Conservation (phyloP, 371 early-diverging fungal genomes). For the Mortierella sp. region DNA sequence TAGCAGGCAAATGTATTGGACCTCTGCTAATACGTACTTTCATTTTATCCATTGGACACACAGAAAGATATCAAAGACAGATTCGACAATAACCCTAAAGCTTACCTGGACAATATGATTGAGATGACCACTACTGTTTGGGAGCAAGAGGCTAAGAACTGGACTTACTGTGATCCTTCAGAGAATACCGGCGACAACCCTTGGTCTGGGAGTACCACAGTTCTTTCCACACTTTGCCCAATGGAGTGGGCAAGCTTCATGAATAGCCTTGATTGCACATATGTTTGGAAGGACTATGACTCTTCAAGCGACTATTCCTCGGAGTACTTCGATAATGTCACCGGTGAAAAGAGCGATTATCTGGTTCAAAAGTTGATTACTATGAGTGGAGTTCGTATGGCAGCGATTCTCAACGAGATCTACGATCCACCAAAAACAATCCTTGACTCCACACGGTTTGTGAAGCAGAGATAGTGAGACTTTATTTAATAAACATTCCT, state of each 20-base stretch:
- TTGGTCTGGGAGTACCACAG: slow-evolving; percentile 33
- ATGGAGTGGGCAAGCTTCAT: slow-evolving; percentile 42
- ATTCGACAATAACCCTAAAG: slow-evolving; percentile 51
- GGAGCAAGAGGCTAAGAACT: slow-evolving; percentile 43
- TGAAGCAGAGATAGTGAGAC: background rate
- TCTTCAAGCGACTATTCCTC: slow-evolving; percentile 25
- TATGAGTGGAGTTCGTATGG: slow-evolving; percentile 58
- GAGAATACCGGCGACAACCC: slow-evolving; percentile 36
- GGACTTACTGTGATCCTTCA: slow-evolving; percentile 44
- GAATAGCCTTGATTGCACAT: slow-evolving; percentile 37
- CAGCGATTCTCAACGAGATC: slow-evolving; percentile 51
- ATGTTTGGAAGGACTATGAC: slow-evolving; percentile 53
- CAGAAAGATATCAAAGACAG: slow-evolving; percentile 55
- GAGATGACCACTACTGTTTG: slow-evolving; percentile 36
- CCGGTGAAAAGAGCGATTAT: slow-evolving; percentile 21
- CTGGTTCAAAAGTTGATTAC: slow-evolving; percentile 50
- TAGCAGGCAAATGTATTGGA: background rate
- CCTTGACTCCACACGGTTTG: slow-evolving; percentile 3
- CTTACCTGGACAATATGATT: slow-evolving; percentile 49
- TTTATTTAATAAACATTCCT: background rate
- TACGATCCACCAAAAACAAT: slow-evolving; percentile 27
- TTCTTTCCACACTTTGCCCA: slow-evolving; percentile 37
- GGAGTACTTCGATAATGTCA: slow-evolving; percentile 40
- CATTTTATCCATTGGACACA: background rate
- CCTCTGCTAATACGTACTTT: background rate